Evolutionary conservation across 164 flowering plant species (phyloP).

Genomic region (Santalum album): DNA sequence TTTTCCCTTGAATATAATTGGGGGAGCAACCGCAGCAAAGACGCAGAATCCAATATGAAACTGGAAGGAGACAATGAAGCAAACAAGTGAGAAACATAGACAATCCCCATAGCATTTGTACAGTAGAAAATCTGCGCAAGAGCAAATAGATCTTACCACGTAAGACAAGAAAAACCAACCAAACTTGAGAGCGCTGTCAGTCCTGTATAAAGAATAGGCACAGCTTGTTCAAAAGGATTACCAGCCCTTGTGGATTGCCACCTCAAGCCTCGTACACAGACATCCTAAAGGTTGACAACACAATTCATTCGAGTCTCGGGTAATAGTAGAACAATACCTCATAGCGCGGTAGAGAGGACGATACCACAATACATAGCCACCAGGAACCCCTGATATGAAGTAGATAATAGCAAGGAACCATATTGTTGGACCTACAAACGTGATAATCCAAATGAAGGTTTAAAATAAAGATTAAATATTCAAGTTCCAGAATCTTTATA

Average conservation of each 20-base stretch:
- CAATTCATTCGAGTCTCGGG: not conserved
- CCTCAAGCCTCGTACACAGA: no score
- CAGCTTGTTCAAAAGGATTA: not conserved
- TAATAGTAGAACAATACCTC: slow-evolving; percentile 29
- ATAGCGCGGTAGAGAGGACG: slow-evolving; percentile 71
- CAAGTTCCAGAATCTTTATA: not conserved
- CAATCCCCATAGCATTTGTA: no score
- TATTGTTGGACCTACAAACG: slow-evolving; percentile 40
- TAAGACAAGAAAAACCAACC: slow-evolving; percentile 82
- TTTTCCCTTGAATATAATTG: slow-evolving; percentile 76
- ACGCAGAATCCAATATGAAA: slow-evolving; percentile 74
- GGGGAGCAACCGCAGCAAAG: slow-evolving; percentile 89
- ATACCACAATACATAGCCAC: slow-evolving; percentile 57
- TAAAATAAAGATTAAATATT: not conserved
- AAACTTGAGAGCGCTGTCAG: slow-evolving; percentile 88
- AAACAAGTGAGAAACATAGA: no score
- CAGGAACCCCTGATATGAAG: slow-evolving; percentile 57
- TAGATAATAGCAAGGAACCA: slow-evolving; percentile 64
- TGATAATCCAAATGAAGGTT: not conserved
- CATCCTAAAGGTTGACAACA: not conserved
- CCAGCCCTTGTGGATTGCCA: not conserved
- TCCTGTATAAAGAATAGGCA: slow-evolving; percentile 49
- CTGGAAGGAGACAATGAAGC: no score
- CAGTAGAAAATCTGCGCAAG: no score
- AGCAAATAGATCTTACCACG: slow-evolving; percentile 35